Evolutionary conservation across 495 filamentous ascomycete species (phyloP).

Genomic region (Penicillium macrosclerotiorum): DNA sequence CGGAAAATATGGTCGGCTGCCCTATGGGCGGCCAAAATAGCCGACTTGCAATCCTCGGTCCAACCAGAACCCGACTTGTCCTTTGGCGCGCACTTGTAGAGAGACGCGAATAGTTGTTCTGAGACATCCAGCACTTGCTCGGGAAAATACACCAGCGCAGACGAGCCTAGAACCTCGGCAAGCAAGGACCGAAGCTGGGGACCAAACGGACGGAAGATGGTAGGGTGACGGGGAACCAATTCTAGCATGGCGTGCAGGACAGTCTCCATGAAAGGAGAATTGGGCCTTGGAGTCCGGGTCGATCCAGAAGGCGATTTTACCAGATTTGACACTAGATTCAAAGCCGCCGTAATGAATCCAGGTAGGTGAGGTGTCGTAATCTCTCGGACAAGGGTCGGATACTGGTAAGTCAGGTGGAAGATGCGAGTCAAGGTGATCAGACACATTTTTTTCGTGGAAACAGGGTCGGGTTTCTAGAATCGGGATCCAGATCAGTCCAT

Average conservation of each 20-base stretch:
- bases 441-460: slow-evolving; percentile 68
- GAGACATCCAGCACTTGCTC: slow-evolving; percentile 49
- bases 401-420: slow-evolving; percentile 74
- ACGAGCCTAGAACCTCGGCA: slow-evolving; percentile 41
- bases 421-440: slow-evolving; percentile 77
- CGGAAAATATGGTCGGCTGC: slow-evolving; percentile 74
- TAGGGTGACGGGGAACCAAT: slow-evolving; percentile 73
- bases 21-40: slow-evolving; percentile 60
- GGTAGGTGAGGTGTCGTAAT: slow-evolving; percentile 82
- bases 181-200: slow-evolving; percentile 62
- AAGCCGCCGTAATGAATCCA: slow-evolving; percentile 66
- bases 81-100: slow-evolving; percentile 76
- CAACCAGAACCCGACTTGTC: slow-evolving; percentile 71
- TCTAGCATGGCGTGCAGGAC: slow-evolving; percentile 63
- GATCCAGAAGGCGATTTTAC: slow-evolving; percentile 36
- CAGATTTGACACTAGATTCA: slow-evolving; percentile 59
- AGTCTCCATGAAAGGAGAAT: slow-evolving; percentile 54
- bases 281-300: slow-evolving; percentile 40
- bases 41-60: slow-evolving; percentile 57
- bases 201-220: slow-evolving; percentile 72
- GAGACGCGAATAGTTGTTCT: slow-evolving; percentile 59
- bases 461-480: slow-evolving; percentile 66
- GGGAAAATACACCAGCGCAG: slow-evolving; percentile 37
- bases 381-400: slow-evolving; percentile 79
- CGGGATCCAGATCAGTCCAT: slow-evolving; percentile 6